Evolutionary conservation across 2,329 filamentous ascomycete species (phyloP).

Genomic region (Microdochium paspali): DNA sequence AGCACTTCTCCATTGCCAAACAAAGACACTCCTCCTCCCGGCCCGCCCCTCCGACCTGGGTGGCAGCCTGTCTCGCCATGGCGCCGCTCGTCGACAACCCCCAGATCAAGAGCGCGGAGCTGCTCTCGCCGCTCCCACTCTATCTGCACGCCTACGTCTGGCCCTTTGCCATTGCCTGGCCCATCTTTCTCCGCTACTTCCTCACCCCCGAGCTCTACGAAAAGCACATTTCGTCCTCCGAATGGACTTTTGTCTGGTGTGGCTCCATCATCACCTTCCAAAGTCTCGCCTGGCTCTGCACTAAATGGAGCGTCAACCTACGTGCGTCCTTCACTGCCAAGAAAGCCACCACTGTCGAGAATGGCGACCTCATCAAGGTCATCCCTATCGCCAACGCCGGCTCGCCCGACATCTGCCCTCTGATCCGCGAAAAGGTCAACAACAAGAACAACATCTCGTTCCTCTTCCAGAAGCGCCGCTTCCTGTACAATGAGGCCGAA

Average conservation of each 20-base stretch:
- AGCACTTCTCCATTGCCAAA: neutral
- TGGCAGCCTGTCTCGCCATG: constrained; percentile 31
- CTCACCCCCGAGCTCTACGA: constrained; percentile 77
- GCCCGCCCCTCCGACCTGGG: neutral
- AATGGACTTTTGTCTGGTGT: constrained; percentile 97
- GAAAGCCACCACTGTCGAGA: constrained; percentile 57
- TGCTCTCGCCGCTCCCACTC: constrained; percentile 77
- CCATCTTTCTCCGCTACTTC: constrained; percentile 82
- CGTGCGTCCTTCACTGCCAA: constrained; percentile 73
- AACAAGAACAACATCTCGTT: constrained; percentile 77
- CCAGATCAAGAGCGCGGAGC: constrained; percentile 79
- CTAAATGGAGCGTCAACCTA: constrained; percentile 93
- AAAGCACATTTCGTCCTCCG: constrained; percentile 81
- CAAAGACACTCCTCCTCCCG: neutral
- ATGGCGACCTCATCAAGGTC: constrained; percentile 84
- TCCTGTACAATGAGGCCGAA: constrained; percentile 67
- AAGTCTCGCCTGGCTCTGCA: constrained; percentile 86
- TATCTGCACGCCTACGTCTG: constrained; percentile 83
- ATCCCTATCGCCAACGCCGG: constrained; percentile 86
- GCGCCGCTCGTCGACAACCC: constrained; percentile 81
- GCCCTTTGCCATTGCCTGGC: constrained; percentile 90
- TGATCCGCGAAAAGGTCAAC: constrained; percentile 66
- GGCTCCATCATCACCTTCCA: constrained; percentile 82
- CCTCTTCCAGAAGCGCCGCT: constrained; percentile 95
- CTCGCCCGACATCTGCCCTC: constrained; percentile 73